Base-by-base conservation (phyloP, 352 stramenopile species). In the Phytophthora ramorum region DNA sequence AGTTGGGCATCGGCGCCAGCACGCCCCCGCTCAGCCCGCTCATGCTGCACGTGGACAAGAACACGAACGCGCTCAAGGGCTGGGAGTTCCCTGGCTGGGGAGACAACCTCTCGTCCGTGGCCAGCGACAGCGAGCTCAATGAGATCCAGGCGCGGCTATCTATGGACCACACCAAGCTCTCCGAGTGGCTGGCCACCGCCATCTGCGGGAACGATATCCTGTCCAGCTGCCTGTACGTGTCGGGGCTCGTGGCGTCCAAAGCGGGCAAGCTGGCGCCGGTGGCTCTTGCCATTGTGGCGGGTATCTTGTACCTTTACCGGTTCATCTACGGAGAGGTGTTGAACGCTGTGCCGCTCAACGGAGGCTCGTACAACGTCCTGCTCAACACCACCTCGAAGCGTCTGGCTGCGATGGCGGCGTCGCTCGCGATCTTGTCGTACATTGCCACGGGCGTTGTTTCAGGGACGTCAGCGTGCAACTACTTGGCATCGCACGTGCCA, bases 161-260 rank as follows among this genome's bases (percentile, higher is more conserved):
- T 13, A 81, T 79, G 55, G 67, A 91, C 60, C 84, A 95, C 76
- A 68, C 85, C 10, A 96, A 95, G 71, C 81, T 98, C 20, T 95
- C 90, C 4, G 90, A 98, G 81, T 97, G 93, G 85, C 73, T 96
- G 50, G 93, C 96, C 10, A 98, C 96, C 9, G 91, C 93, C 16
- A 98, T 98, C 71, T 98, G 91, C 58, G 96, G 96, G 16, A 98
- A 98, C 73, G 95, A 98, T 63, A 98, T 98, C 74, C 81, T 98
- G 54, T 97, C 89, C 51, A 98, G 90, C 69, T 97, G 87, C 43
- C 87, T 98, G 34, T 98, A 98, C 70, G 85, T 94, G 32, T 93
- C 89, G 53, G 88, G 87, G 0, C 75, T 95, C 10, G 88, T 96
- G 37, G 85, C 89, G 32, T 83, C 90, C 58, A 96, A 92, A 49